Percentiles rank a stretch among this genome's conserved stretches.
Evolutionary conservation across 345 rosid genomes (phyloP).

Genomic region (Pistacia atlantica): DNA sequence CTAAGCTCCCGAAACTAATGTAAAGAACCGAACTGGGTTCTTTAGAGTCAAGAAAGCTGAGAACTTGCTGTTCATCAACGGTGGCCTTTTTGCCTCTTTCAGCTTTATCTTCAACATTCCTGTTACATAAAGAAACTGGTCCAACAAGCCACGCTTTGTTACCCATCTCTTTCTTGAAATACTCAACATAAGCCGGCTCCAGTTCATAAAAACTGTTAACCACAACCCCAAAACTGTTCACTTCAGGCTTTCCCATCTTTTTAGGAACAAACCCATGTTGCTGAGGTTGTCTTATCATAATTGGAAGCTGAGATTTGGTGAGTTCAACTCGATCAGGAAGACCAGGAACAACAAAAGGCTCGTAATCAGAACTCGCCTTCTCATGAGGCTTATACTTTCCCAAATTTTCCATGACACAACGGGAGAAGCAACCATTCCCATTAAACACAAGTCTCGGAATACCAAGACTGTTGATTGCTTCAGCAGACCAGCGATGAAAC

Average conservation of each 20-base stretch:
- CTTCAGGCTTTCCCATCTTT: constrained; percentile 16
- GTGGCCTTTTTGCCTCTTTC: constrained; percentile 41
- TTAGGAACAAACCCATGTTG: not conserved
- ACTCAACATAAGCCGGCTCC: constrained; percentile 48
- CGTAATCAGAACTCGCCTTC: constrained; percentile 38
- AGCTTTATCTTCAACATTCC: constrained; percentile 36
- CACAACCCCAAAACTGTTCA: constrained; percentile 32
- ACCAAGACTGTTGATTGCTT: constrained; percentile 27
- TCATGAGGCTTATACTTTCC: constrained; percentile 32
- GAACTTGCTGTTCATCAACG: constrained; percentile 27
- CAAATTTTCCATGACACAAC: constrained; percentile 28
- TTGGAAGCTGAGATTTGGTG: constrained; percentile 47
- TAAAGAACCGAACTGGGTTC: constrained; percentile 49
- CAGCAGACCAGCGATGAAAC: constrained; percentile 41
- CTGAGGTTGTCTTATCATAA: not conserved
- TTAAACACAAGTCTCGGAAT: constrained; percentile 46
- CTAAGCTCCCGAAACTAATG: constrained; percentile 52
- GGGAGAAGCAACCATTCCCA: constrained; percentile 45
- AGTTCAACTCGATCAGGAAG: constrained; percentile 46
- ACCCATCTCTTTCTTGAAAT: constrained; percentile 33
- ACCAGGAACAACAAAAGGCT: constrained; percentile 47
- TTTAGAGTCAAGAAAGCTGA: constrained; percentile 51
- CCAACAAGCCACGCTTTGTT: constrained; percentile 51
- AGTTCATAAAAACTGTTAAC: constrained; percentile 49
- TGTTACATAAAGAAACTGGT: constrained; percentile 49